Evolutionary conservation across 371 early-diverging fungal genomes (phyloP).

Genomic region (Mycotypha africana): DNA sequence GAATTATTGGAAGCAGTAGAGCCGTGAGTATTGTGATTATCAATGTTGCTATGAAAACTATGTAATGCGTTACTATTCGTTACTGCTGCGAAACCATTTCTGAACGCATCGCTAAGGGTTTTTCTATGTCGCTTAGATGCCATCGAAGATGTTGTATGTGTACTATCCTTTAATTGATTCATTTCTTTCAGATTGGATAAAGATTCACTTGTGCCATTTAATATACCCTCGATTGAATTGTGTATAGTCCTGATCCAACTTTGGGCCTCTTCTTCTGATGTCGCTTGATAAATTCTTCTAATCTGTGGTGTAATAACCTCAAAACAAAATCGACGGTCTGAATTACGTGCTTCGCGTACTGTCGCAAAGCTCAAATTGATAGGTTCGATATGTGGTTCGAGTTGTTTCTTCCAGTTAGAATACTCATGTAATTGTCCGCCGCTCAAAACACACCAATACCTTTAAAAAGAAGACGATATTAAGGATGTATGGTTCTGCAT

Average conservation of each 20-base stretch:
- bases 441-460: constrained; percentile 72
- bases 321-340: constrained; percentile 72
- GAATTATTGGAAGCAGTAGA: neutral
- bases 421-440: constrained; percentile 70
- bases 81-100: constrained; percentile 10
- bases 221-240: constrained; percentile 63
- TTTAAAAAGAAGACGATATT: constrained; percentile 1
- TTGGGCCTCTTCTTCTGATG: constrained; percentile 60
- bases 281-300: constrained; percentile 69
- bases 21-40: neutral
- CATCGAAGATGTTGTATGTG: neutral
- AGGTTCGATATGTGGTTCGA: constrained; percentile 59
- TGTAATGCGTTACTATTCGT: constrained; percentile 2
- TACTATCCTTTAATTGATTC: neutral
- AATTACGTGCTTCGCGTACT: constrained; percentile 68
- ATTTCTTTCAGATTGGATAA: neutral
- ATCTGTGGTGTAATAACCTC: constrained; percentile 66
- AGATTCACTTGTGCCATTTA: constrained; percentile 55
- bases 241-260: constrained; percentile 67
- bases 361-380: constrained; percentile 70
- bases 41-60: neutral
- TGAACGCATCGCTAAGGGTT: constrained; percentile 10
- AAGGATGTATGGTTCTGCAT: neutral
- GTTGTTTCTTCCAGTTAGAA: constrained; percentile 65
- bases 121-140: constrained; percentile 3